Evolutionary conservation across 768 basidiomycete species (phyloP), one percentile per base, ranked within the genome.

Genomic region (Trametes sanguinea): DNA sequence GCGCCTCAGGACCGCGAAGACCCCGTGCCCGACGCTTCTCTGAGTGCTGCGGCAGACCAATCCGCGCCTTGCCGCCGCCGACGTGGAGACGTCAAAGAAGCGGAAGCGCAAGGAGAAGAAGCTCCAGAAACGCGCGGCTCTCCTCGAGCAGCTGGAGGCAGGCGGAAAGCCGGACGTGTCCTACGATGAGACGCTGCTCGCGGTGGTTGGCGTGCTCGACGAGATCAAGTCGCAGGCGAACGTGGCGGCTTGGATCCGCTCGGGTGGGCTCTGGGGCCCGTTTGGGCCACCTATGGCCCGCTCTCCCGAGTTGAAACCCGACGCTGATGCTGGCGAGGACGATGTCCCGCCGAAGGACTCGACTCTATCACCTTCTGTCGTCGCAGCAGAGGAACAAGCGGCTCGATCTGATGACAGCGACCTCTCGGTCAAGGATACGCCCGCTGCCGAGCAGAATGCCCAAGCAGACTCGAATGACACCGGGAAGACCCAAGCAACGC

Each of bases 151-250:
- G 53, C 53, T 51, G 27, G 43, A 11, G 13, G 61, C 45, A 1
- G 59, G n/a, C 7, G 47, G 48, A 2, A 47, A 43, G 50, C 66
- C 64, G 1, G 65, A 70, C 45, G 72, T 68, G 3, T 63, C 69
- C 2, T 76, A 74, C 65, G 89, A 90, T 70, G 74, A 76, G 50
- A 86, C 81, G 0, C 76, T 89, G 11, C 78, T 92, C 1, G 88
- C 86, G 0, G 80, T 90, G 10, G 75, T 90, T 13, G 90, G 90
- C 7, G 76, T 91, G 13, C 73, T 92, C 27, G 86, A 89, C 50
- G 76, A 74, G 13, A 64, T 86, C 13, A 87, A 85, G 71, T 54
- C 67, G 51, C 83, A 90, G 73, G 77, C 74, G 57, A 90, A 87
- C 65, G 81, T 91, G 27, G 84, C 88, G 0, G 83, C 79, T 17